phyloP scores from a whole-genome alignment of 1,284 basidiomycete species.

The Boletus hoseneyae region DNA sequence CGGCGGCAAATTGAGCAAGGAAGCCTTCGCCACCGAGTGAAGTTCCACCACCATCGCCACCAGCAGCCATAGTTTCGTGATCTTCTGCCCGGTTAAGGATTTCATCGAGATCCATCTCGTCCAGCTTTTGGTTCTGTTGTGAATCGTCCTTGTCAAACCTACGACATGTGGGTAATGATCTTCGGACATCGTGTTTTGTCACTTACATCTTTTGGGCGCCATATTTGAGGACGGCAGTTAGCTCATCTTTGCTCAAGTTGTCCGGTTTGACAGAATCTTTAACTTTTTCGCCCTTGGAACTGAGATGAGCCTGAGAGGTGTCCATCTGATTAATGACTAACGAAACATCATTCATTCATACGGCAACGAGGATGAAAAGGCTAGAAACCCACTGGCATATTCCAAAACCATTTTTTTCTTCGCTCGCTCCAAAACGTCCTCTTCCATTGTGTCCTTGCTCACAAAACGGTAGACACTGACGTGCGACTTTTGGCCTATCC shows the following conservation, averaged over 20 bases:
- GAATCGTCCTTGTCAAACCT: conserved; percentile 97
- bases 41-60: conserved; percentile 71
- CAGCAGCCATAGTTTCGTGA: conserved; percentile 88
- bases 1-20: conserved; percentile 91
- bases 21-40: conserved; percentile 97
- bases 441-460: conserved; percentile 99
- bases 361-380: conserved; percentile 7
- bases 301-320: conserved; percentile 95
- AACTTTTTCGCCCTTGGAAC: conserved; percentile 62
- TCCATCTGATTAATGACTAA: conserved; percentile 99
- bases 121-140: conserved; percentile 93
- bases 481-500: conserved; percentile 96
- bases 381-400: conserved; percentile 83
- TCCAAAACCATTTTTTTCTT: conserved; percentile 99
- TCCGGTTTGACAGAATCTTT: conserved; percentile 80
- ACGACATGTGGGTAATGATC: conserved; percentile 13
- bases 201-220: conserved; percentile 95
- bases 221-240: conserved; percentile 98
- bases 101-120: conserved; percentile 99
- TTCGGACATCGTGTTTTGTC: conserved; percentile 9
- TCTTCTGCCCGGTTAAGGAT: conserved; percentile 96
- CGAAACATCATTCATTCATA: conserved; percentile 11
- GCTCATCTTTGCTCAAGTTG: conserved; percentile 95
- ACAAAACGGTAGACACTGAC: conserved; percentile 98
- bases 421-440: conserved; percentile 96